Evolutionary conservation across 768 basidiomycete species (phyloP).

Genomic region (Lactarius vividus): DNA sequence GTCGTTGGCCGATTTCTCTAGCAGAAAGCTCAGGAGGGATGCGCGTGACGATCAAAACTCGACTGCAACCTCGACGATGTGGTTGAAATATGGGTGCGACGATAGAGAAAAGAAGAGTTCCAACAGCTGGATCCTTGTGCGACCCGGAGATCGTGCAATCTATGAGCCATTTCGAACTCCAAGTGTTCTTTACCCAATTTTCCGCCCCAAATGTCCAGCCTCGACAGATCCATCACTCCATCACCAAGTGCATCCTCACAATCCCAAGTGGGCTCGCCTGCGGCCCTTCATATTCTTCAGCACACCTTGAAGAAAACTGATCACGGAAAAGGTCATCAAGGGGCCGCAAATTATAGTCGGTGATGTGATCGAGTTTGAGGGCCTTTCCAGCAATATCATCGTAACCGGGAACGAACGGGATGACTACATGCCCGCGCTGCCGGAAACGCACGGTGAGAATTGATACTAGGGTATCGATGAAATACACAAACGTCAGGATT

Average conservation of each 20-base stretch:
- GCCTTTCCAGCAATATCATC: conserved; percentile 7
- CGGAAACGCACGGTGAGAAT: background rate
- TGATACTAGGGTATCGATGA: too few relatives aligned
- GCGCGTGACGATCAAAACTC: too few relatives aligned
- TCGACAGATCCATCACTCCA: background rate
- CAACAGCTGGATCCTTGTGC: background rate
- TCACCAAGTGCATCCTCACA: conserved; percentile 2
- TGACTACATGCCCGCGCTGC: background rate
- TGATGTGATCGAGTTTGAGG: conserved; percentile 1
- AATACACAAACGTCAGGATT: background rate
- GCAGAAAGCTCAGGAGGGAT: too few relatives aligned
- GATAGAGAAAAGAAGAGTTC: background rate
- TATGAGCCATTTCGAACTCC: background rate
- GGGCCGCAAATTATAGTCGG: background rate
- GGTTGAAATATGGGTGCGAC: too few relatives aligned
- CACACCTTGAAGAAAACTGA: conserved; percentile 6
- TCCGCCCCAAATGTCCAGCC: background rate
- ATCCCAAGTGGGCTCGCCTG: background rate
- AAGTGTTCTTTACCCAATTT: background rate
- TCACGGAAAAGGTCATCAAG: conserved; percentile 2
- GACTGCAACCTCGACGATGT: too few relatives aligned
- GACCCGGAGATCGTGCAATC: background rate
- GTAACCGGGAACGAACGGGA: background rate
- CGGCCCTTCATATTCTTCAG: conserved; percentile 15
- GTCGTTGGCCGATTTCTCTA: too few relatives aligned